A percentile compares a stretch with the other conserved stretches of the same genome.
Evolutionary conservation across 805 yeast genomes (phyloP).

Genomic region (Candida khao-thaluensis): DNA sequence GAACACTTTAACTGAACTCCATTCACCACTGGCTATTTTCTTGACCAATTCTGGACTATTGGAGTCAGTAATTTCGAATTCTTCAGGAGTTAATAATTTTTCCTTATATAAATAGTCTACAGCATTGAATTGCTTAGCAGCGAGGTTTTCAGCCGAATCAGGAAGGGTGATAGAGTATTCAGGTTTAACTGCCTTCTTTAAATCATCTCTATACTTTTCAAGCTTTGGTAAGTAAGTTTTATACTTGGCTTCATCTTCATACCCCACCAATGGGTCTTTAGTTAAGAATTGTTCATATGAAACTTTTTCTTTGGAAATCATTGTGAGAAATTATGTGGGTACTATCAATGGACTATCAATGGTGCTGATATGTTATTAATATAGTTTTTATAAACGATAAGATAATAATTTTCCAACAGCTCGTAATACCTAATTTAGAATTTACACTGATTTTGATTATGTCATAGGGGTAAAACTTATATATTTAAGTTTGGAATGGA

Average conservation of each 20-base stretch:
- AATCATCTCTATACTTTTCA: constrained; percentile 29
- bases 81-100: constrained; percentile 33
- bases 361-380: no score
- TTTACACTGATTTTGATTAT: no score
- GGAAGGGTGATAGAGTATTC: constrained; percentile 34
- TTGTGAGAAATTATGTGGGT: neutral
- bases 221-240: constrained; percentile 45
- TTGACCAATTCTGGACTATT: constrained; percentile 27
- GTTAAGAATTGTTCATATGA: constrained; percentile 13
- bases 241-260: constrained; percentile 42
- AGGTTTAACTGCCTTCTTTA: constrained; percentile 26
- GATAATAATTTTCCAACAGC: no score
- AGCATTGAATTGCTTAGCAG: constrained; percentile 34
- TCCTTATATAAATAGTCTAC: constrained; percentile 33
- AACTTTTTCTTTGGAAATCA: constrained; percentile 4
- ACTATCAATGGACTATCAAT: no score
- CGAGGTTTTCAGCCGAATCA: constrained; percentile 27
- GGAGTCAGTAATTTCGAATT: constrained; percentile 39
- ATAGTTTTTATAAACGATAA: no score
- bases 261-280: constrained; percentile 15
- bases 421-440: no score
- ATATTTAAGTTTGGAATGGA: no score
- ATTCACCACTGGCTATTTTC: constrained; percentile 32
- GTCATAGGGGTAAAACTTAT: no score
- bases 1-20: constrained; percentile 36